These are phyloP conservation scores for Myxozyma neotropica DNA, from an alignment of 805 yeast species.

Conservation along the genomic window DNA sequence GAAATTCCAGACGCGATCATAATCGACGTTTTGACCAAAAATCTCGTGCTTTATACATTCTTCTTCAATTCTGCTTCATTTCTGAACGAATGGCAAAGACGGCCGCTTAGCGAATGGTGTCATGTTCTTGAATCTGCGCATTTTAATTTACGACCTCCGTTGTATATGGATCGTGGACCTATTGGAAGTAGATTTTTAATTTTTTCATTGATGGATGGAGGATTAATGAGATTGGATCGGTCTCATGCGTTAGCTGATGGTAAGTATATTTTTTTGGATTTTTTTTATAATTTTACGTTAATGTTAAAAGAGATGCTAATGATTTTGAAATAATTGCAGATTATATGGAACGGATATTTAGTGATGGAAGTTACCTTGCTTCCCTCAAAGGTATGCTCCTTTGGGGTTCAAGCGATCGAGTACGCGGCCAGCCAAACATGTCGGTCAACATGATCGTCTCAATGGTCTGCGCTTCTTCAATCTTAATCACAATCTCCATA, in stretches of 20 bases:
- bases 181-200: slow-evolving; percentile 47
- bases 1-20: slow-evolving; percentile 11
- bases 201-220: slow-evolving; percentile 75
- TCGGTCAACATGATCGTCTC: slow-evolving; percentile 46
- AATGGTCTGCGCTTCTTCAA: slow-evolving; percentile 39
- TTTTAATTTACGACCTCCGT: slow-evolving; percentile 60
- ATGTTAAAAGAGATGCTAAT: too few species aligned
- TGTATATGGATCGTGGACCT: slow-evolving; percentile 53
- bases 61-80: slow-evolving; percentile 6
- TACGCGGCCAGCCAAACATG: slow-evolving; percentile 50
- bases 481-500: slow-evolving; percentile 55
- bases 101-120: slow-evolving; percentile 27
- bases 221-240: slow-evolving; percentile 50
- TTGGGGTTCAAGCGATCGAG: slow-evolving; percentile 42
- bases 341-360: slow-evolving; percentile 48
- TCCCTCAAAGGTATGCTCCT: slow-evolving; percentile 41
- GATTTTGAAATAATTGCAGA: too few species aligned
- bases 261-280: not conserved
- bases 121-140: slow-evolving; percentile 34
- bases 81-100: slow-evolving; percentile 16
- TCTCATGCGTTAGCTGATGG: slow-evolving; percentile 37
- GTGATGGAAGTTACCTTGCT: slow-evolving; percentile 52
- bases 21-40: slow-evolving; percentile 21
- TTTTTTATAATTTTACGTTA: not conserved
- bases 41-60: slow-evolving; percentile 22